Evolutionary conservation across 2,329 filamentous ascomycete species (phyloP).

Genomic region (Alternaria metachromatica): DNA sequence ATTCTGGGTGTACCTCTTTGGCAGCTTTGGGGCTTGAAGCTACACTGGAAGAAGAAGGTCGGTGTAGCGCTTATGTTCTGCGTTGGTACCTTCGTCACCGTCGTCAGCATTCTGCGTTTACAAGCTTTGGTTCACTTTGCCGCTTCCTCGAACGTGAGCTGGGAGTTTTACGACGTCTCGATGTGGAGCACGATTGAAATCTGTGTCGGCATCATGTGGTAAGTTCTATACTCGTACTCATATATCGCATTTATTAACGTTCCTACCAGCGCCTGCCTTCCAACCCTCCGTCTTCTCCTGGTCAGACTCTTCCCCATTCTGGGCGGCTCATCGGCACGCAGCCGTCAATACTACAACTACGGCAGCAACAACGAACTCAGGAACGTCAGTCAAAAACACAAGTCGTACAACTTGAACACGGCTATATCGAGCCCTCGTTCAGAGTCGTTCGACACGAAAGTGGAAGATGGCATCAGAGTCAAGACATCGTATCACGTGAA

Average conservation of each 20-base stretch:
- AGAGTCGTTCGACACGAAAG: constrained; percentile 1
- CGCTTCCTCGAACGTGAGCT: constrained; percentile 49
- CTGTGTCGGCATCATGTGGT: constrained; percentile 52
- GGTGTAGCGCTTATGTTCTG: constrained; percentile 49
- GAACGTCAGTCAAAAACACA: constrained; percentile 17
- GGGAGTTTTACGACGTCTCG: constrained; percentile 50
- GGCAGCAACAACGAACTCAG: constrained; percentile 31
- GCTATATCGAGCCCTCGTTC: constrained; percentile 8
- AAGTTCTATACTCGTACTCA: neutral
- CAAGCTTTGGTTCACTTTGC: constrained; percentile 53
- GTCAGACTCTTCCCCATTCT: constrained; percentile 46
- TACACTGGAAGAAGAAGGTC: constrained; percentile 49
- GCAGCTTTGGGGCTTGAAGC: constrained; percentile 42
- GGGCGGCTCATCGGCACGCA: constrained; percentile 43
- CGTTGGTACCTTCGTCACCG: constrained; percentile 50
- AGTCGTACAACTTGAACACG: constrained; percentile 10
- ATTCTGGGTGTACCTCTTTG: constrained; percentile 47
- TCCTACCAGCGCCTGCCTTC: constrained; percentile 48
- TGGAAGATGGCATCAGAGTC: constrained; percentile 24
- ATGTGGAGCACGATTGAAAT: constrained; percentile 54
- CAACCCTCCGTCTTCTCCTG: constrained; percentile 48
- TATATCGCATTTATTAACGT: neutral
- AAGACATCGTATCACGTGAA: constrained; percentile 28
- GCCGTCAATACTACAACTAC: constrained; percentile 33
- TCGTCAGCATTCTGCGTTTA: constrained; percentile 54